Evolutionary conservation across 2,329 filamentous ascomycete species (phyloP).

Genomic region (Botryotinia calthae): DNA sequence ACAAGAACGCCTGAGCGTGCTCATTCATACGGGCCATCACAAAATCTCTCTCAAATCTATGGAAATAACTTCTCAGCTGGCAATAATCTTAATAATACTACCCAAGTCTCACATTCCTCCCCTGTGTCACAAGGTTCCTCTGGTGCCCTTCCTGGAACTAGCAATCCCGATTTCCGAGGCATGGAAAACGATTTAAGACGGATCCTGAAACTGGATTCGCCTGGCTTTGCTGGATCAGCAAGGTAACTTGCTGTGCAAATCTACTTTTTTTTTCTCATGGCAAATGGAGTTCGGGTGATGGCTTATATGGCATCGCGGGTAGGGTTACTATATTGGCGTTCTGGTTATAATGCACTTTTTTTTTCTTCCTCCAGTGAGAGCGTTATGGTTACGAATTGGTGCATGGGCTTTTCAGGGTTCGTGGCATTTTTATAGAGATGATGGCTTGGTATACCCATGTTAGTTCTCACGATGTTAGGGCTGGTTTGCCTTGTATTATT

Average conservation of each 20-base stretch:
- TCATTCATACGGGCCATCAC: conserved; percentile 26
- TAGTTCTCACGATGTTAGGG: conserved; percentile 18
- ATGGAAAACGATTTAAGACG: conserved; percentile 40
- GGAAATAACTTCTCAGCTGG: conserved; percentile 24
- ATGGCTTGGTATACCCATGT: conserved; percentile 20
- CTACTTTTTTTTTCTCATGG: not conserved
- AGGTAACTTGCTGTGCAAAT: conserved; percentile 1
- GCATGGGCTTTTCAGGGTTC: conserved; percentile 14
- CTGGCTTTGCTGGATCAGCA: conserved; percentile 21
- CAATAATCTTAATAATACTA: conserved; percentile 23
- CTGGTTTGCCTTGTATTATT: conserved; percentile 19
- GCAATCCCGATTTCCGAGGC: conserved; percentile 32
- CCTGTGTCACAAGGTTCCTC: conserved; percentile 24
- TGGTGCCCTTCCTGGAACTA: conserved; percentile 27
- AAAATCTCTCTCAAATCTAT: conserved; percentile 30
- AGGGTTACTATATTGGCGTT: conserved; percentile 13
- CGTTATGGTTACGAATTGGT: conserved; percentile 16
- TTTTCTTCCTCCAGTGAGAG: conserved; percentile 17
- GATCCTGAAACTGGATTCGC: conserved; percentile 37
- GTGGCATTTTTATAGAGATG: conserved; percentile 19
- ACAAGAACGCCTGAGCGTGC: conserved; percentile 31
- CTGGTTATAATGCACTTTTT: conserved; percentile 6
- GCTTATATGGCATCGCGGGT: conserved; percentile 7
- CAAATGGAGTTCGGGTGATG: conserved; percentile 18
- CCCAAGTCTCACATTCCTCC: conserved; percentile 26